phyloP scores from a whole-genome alignment of 139 green algal species.

The Ostreobium quekettii region DNA sequence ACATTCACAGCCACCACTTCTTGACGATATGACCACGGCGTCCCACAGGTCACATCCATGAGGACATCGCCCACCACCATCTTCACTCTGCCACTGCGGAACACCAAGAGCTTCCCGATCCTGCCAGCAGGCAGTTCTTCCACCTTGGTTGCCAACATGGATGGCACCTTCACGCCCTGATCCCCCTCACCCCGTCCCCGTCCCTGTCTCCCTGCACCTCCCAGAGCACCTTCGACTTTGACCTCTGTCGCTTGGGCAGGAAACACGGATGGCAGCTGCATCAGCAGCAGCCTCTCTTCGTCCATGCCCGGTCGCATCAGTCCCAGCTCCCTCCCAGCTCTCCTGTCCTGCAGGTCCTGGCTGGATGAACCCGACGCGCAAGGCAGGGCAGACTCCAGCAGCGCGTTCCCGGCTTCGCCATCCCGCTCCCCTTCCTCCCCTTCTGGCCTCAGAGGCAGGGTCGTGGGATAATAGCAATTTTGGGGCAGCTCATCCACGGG shows the following conservation, averaged over 20 bases:
- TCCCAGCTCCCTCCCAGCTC: no score
- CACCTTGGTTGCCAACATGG: neutral
- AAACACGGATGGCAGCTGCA: slow-evolving; percentile 11
- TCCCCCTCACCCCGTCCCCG: neutral
- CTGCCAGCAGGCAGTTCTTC: slow-evolving; percentile 29
- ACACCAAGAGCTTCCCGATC: slow-evolving; percentile 58
- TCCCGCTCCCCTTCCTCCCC: no score
- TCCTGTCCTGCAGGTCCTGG: no score
- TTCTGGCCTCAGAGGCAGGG: no score
- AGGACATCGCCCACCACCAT: slow-evolving; percentile 58
- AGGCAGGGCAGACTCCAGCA: no score
- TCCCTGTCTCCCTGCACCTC: neutral
- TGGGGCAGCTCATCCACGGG: no score
- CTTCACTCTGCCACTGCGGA: slow-evolving; percentile 62
- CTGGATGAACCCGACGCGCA: no score
- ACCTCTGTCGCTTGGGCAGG: neutral
- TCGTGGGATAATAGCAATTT: no score
- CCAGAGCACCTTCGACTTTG: neutral
- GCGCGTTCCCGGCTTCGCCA: no score
- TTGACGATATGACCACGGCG: slow-evolving; percentile 37
- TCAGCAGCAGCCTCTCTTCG: slow-evolving; percentile 7
- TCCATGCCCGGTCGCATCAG: neutral
- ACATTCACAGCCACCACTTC: slow-evolving; percentile 33
- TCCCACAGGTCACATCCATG: slow-evolving; percentile 52
- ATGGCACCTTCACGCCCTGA: neutral